A percentile compares a stretch with the other conserved stretches of the same genome.
These are phyloP conservation scores for Nymphaea colorata DNA, from an alignment of 164 flowering plant species.

Conservation along the genomic window DNA sequence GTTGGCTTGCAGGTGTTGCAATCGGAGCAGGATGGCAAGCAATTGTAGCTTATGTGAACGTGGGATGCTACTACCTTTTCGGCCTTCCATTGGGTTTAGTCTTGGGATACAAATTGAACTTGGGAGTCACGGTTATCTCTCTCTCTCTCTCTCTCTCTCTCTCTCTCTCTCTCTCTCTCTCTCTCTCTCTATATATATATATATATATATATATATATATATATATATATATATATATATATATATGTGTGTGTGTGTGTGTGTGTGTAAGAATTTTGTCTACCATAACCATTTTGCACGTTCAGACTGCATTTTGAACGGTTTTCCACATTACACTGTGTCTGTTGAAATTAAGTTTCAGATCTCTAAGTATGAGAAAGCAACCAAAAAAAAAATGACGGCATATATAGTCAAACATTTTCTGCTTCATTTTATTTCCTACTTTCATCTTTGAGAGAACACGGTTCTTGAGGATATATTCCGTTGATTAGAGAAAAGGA, in stretches of 20 bases:
- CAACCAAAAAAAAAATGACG: too few relatives aligned
- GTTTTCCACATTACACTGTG: too few relatives aligned
- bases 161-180: too few relatives aligned
- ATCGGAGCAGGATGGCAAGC: constrained; percentile 83
- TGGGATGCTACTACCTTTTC: constrained; percentile 50
- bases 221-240: background rate
- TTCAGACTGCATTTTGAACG: too few relatives aligned
- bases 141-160: background rate
- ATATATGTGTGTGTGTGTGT: too few relatives aligned
- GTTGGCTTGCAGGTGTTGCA: constrained; percentile 43
- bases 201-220: background rate
- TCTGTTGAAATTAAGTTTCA: background rate
- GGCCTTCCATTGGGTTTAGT: constrained; percentile 57
- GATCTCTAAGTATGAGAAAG: background rate
- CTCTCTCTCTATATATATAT: background rate
- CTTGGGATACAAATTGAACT: constrained; percentile 29
- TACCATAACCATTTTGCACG: too few relatives aligned
- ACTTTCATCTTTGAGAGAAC: too few relatives aligned
- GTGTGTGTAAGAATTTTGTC: too few relatives aligned
- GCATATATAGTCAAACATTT: too few relatives aligned
- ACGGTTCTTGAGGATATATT: too few relatives aligned
- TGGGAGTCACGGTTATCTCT: constrained; percentile 39
- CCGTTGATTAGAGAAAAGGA: too few relatives aligned
- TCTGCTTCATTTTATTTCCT: too few relatives aligned
- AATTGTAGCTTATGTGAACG: constrained; percentile 54